phyloP scores from a whole-genome alignment of 352 stramenopile genomes.

The Globisporangium uncinulatum region DNA sequence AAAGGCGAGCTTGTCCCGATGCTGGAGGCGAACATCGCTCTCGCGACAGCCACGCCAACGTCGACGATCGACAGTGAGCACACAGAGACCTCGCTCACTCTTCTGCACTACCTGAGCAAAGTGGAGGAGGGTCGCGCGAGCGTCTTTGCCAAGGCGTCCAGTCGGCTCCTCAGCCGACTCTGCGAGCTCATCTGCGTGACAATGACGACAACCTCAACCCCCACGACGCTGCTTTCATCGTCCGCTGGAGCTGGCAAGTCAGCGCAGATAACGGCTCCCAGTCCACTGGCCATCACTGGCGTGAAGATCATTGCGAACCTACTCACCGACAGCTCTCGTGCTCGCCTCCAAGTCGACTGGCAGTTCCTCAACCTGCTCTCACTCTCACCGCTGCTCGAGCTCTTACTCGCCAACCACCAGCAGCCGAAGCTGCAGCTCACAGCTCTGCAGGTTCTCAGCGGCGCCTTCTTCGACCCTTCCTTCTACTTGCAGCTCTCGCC shows the following conservation, averaged over 20 bases:
- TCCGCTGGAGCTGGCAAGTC: neutral
- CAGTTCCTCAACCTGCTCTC: slow-evolving; percentile 20
- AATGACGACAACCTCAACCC: neutral
- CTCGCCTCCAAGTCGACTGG: slow-evolving; percentile 23
- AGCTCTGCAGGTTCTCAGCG: slow-evolving; percentile 31
- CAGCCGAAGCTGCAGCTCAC: slow-evolving; percentile 37
- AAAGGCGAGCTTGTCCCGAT: slow-evolving; percentile 13
- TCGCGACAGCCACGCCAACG: neutral
- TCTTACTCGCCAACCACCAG: slow-evolving; percentile 30
- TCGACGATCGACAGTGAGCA: neutral
- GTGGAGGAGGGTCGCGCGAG: slow-evolving; percentile 12
- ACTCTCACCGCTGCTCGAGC: slow-evolving; percentile 24
- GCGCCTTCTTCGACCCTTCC: slow-evolving; percentile 19
- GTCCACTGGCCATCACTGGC: slow-evolving; percentile 12
- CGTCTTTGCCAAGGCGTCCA: slow-evolving; percentile 17
- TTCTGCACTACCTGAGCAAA: slow-evolving; percentile 29
- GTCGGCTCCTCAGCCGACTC: slow-evolving; percentile 16
- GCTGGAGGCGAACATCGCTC: slow-evolving; percentile 1
- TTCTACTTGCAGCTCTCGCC: slow-evolving; percentile 44
- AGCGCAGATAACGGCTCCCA: neutral
- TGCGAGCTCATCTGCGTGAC: slow-evolving; percentile 13
- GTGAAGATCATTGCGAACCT: slow-evolving; percentile 51
- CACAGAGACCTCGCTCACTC: neutral
- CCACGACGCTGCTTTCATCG: neutral
- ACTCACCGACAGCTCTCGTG: slow-evolving; percentile 20